phyloP scores from a whole-genome alignment of 768 basidiomycete species.

The Cystoderma amianthinum region DNA sequence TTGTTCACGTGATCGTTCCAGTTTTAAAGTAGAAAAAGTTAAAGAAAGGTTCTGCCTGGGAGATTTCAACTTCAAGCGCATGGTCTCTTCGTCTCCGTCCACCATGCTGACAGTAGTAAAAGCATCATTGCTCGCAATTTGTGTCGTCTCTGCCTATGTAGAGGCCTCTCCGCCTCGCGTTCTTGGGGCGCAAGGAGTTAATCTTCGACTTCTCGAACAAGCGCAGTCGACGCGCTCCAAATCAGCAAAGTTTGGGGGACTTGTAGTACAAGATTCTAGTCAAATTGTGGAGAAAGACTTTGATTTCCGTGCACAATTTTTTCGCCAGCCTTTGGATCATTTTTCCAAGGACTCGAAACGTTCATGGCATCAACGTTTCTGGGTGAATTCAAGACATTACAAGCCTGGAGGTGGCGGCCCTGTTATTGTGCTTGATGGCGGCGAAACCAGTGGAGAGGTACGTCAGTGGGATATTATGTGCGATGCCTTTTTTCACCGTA shows the following conservation, averaged over 20 bases:
- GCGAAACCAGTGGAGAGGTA: slow-evolving; percentile 84
- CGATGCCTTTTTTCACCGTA: too few species aligned
- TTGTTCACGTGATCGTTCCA: too few species aligned
- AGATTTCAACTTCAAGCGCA: neutral
- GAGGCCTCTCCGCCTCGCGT: slow-evolving; percentile 9
- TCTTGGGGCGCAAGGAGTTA: slow-evolving; percentile 54
- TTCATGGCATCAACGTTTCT: slow-evolving; percentile 86
- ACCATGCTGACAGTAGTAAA: neutral
- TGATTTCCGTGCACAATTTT: slow-evolving; percentile 59
- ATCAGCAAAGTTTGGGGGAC: slow-evolving; percentile 6
- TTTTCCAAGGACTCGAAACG: slow-evolving; percentile 45
- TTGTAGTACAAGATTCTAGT: slow-evolving; percentile 11
- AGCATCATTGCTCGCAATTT: neutral
- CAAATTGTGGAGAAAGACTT: neutral
- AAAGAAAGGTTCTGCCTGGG: neutral
- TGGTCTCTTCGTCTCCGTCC: neutral
- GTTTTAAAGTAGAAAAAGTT: too few species aligned
- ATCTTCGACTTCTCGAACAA: slow-evolving; percentile 50
- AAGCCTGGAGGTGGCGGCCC: slow-evolving; percentile 64
- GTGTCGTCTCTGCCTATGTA: neutral
- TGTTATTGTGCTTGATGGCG: slow-evolving; percentile 87
- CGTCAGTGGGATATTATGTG: slow-evolving; percentile 15
- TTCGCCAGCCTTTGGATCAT: slow-evolving; percentile 85
- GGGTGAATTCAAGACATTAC: slow-evolving; percentile 85
- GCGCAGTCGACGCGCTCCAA: slow-evolving; percentile 8